phyloP scores from a whole-genome alignment of 2,329 filamentous ascomycete genomes.

The Arthrobotrys sphaeroides region DNA sequence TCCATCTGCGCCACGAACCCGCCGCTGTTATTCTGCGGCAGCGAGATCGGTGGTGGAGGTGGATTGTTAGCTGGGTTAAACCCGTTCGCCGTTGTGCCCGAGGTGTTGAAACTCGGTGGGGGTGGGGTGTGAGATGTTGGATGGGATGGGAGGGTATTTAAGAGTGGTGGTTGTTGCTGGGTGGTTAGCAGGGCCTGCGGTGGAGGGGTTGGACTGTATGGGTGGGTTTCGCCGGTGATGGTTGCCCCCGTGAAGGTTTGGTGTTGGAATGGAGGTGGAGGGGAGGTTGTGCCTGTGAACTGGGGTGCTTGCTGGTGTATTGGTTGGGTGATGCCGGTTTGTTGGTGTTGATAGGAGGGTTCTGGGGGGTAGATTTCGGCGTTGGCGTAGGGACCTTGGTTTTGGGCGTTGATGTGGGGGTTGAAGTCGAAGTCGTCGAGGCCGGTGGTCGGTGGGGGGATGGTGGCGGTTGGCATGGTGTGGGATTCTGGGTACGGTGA shows the following conservation, averaged over 20 bases:
- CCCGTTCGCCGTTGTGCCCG: not conserved
- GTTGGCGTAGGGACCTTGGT: conserved; percentile 52
- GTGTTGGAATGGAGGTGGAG: conserved; percentile 34
- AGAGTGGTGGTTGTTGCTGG: not conserved
- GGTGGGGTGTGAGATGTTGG: not conserved
- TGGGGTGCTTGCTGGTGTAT: conserved; percentile 13
- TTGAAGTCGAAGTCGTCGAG: conserved; percentile 43
- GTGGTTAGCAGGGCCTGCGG: conserved; percentile 3
- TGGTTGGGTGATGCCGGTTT: conserved; percentile 26
- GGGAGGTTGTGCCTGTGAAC: conserved; percentile 34
- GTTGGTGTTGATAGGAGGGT: conserved; percentile 42
- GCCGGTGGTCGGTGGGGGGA: conserved; percentile 10
- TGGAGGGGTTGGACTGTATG: conserved; percentile 20
- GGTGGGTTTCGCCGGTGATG: conserved; percentile 13
- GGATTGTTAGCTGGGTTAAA: conserved; percentile 7
- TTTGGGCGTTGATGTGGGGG: conserved; percentile 52
- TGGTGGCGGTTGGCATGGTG: conserved; percentile 30
- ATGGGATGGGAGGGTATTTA: not conserved
- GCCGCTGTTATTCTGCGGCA: not conserved
- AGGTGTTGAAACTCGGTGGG: not conserved
- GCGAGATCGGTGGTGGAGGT: not conserved
- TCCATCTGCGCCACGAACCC: conserved; percentile 52
- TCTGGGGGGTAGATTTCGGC: conserved; percentile 51
- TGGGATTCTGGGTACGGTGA: conserved; percentile 44
- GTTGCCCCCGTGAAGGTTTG: conserved; percentile 25